Base-by-base conservation (phyloP, 208 protist species). In the Acanthamoeba castellanii region DNA sequence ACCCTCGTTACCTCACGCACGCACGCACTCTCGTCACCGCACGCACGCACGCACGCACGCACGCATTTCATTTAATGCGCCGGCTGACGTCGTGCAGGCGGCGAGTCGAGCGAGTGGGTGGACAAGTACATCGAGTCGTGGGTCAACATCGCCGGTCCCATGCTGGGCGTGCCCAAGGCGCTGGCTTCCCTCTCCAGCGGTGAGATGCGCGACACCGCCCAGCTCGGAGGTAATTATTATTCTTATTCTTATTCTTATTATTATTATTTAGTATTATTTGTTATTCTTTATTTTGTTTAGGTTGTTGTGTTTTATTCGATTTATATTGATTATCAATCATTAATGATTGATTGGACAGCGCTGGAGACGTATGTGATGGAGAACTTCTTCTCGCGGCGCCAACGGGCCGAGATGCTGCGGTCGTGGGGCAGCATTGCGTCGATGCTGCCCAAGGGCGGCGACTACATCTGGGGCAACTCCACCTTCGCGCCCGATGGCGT, bases 201-300 rank as follows among this genome's bases (percentile, higher is more conserved):
- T 27, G 98, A 99, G 87, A 98, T 98, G 68, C 96, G 97, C 50
- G 98, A 98, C 96, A 98, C 98, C 5, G 88, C 98, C n/a, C 97
- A 95, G 68, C 96, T 99, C 42, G 97, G 97, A 9, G 78, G 68
- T 76, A 76, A 6, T 6, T 70, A n/a, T 8, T 7, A 5, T 16
- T 64, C 20, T 64, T 2, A 3, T 64, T 16, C 9, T 64, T 64
- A 64, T 16, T 64, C 59, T 5, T 14, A 52, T 64, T 4, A 16
- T 64, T 6, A 64, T 16, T 16, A 20, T 16, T 57, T 57, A 7
- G 7, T 64, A 52, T 52, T 52, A 52, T 52, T 52, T 11, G 11
- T 52, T 52, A 52, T 14, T 52, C 47, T 3, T 52, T 87, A 3
- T 14, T 14, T 78, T 78, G 11, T 11, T 42, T 3, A 78, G 7